Conservation (phyloP, 306 rosid genomes). For the Cyamopsis tetragonoloba region DNA sequence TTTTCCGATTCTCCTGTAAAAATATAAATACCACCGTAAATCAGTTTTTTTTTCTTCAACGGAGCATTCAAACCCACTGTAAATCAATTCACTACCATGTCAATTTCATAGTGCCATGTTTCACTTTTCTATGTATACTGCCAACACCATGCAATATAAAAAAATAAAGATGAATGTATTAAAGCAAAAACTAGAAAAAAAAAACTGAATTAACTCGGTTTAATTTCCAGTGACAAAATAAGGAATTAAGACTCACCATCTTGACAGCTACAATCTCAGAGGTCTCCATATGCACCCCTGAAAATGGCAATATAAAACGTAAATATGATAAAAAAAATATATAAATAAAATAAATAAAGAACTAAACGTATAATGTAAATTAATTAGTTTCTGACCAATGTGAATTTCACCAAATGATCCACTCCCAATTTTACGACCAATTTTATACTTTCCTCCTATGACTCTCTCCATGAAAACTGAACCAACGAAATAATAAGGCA, state of each 20-base stretch:
- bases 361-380: neutral
- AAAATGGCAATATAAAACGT: neutral
- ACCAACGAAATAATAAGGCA: neutral
- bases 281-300: constrained; percentile 49
- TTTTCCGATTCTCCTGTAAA: constrained; percentile 51
- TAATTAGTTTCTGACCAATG: constrained; percentile 35
- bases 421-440: constrained; percentile 67
- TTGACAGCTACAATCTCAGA: constrained; percentile 63
- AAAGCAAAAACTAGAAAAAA: neutral
- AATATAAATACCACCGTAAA: neutral
- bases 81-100: too few relatives aligned
- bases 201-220: neutral
- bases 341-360: neutral
- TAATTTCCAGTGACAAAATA: neutral
- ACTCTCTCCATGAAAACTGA: constrained; percentile 48
- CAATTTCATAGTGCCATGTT: too few relatives aligned
- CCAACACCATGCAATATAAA: too few relatives aligned
- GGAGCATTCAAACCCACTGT: too few relatives aligned
- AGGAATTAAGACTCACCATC: constrained; percentile 44
- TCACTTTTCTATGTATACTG: too few relatives aligned
- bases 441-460: constrained; percentile 47
- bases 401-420: constrained; percentile 70
- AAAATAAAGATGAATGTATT: neutral
- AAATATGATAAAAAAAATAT: neutral
- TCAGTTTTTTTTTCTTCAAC: too few relatives aligned